A percentile compares a stretch with the other conserved stretches of the same genome.
These are phyloP conservation scores for Ormosia semicastrata DNA, from an alignment of 306 rosid species.

Conservation along the genomic window DNA sequence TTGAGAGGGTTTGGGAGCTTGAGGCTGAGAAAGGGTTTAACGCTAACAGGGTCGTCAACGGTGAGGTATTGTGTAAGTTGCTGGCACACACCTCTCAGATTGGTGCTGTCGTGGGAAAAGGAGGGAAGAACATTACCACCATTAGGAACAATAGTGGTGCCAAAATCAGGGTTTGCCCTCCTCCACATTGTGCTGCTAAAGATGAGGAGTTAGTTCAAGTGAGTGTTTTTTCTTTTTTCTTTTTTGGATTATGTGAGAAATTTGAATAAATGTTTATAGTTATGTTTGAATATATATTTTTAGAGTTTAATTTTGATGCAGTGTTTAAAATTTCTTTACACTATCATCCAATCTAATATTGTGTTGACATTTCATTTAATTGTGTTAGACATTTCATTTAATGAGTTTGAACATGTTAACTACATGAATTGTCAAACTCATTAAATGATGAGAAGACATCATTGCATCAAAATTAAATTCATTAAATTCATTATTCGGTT, in stretches of 20 bases:
- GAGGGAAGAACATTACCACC: conserved; percentile 48
- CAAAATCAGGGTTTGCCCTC: conserved; percentile 44
- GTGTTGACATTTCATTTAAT: too few relatives aligned
- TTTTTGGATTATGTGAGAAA: neutral
- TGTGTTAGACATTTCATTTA: too few relatives aligned
- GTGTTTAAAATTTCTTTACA: too few relatives aligned
- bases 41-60: neutral
- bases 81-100: conserved; percentile 54
- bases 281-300: too few relatives aligned
- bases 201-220: conserved; percentile 58
- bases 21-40: conserved; percentile 29
- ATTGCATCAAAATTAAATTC: too few relatives aligned
- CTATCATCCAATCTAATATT: too few relatives aligned
- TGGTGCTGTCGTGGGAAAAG: conserved; percentile 62
- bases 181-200: conserved; percentile 41
- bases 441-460: too few relatives aligned
- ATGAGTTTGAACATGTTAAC: too few relatives aligned
- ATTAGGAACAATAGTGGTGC: conserved; percentile 52
- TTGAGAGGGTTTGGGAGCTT: conserved; percentile 53
- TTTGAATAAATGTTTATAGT: neutral
- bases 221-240: neutral
- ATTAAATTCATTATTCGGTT: too few relatives aligned
- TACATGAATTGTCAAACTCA: too few relatives aligned
- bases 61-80: conserved; percentile 44
- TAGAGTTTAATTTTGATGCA: too few relatives aligned